Percentiles rank a stretch among this genome's conserved stretches.
Evolutionary conservation across 352 stramenopile genomes (phyloP).

Genomic region (Peronospora tabacina): DNA sequence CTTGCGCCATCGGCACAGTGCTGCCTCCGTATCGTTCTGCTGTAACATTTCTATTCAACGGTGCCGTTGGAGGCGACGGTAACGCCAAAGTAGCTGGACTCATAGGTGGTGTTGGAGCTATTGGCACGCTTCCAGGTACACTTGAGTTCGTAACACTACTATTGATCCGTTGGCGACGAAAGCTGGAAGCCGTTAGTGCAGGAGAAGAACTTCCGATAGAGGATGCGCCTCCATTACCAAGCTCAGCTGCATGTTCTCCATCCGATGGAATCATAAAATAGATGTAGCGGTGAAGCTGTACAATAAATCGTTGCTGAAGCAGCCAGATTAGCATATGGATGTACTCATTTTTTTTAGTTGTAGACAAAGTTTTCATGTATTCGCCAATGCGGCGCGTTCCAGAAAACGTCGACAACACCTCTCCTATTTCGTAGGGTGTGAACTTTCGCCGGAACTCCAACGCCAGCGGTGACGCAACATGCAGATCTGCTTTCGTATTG

Average conservation of each 20-base stretch:
- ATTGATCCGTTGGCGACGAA: constrained; percentile 23
- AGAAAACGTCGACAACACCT: constrained; percentile 67
- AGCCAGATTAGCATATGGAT: constrained; percentile 86
- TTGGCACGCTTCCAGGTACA: constrained; percentile 17
- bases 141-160: constrained; percentile 26
- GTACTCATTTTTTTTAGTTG: constrained; percentile 73
- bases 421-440: constrained; percentile 52
- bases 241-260: constrained; percentile 38
- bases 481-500: constrained; percentile 44
- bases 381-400: constrained; percentile 64
- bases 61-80: constrained; percentile 18
- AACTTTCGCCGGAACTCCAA: constrained; percentile 75
- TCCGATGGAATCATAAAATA: constrained; percentile 82
- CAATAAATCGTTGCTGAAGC: constrained; percentile 74
- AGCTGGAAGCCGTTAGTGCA: constrained; percentile 23
- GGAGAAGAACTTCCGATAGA: constrained; percentile 30
- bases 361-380: constrained; percentile 67
- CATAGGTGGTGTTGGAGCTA: constrained; percentile 26
- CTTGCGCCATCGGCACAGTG: constrained; percentile 23
- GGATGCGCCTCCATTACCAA: constrained; percentile 7
- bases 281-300: constrained; percentile 80
- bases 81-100: constrained; percentile 18
- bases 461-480: constrained; percentile 39
- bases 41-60: constrained; percentile 6
- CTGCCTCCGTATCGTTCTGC: constrained; percentile 8